These are phyloP conservation scores for Prunus yedoensis DNA, from an alignment of 331 rosid species.

Conservation along the genomic window DNA sequence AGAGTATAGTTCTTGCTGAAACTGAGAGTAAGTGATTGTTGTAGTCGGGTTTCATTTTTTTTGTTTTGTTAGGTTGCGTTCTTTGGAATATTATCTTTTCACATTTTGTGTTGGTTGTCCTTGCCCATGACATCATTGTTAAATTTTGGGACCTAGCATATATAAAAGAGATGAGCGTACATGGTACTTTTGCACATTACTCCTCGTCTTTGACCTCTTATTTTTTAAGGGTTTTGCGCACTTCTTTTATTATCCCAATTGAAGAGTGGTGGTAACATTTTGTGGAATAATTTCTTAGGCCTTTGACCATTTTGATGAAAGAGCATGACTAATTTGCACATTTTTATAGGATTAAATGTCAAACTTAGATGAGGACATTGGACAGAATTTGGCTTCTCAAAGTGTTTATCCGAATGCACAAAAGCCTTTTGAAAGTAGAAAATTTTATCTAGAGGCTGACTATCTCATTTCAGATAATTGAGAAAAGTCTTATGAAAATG, in stretches of 20 bases:
- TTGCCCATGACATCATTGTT: neutral
- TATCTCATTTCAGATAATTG: neutral
- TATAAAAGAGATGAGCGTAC: neutral
- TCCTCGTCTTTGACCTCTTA: neutral
- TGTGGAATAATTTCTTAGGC: neutral
- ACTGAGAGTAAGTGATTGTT: conserved; percentile 53
- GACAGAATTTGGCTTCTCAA: no score
- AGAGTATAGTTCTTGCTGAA: conserved; percentile 73
- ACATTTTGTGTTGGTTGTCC: neutral
- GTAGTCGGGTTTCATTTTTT: neutral
- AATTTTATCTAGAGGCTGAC: neutral
- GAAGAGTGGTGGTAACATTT: neutral
- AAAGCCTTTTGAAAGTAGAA: neutral
- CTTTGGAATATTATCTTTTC: no score
- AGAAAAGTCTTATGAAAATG: neutral
- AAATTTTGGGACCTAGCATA: no score
- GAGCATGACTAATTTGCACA: neutral
- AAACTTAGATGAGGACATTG: neutral
- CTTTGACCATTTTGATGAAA: neutral
- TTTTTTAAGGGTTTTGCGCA: neutral
- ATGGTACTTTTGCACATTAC: neutral
- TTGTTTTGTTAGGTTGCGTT: neutral
- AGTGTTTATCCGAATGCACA: neutral
- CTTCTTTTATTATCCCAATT: neutral
- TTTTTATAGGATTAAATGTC: neutral